Evolutionary conservation across 768 basidiomycete genomes (phyloP), one percentile per base, ranked within the genome.

Genomic region (Boletus rubescentipes): DNA sequence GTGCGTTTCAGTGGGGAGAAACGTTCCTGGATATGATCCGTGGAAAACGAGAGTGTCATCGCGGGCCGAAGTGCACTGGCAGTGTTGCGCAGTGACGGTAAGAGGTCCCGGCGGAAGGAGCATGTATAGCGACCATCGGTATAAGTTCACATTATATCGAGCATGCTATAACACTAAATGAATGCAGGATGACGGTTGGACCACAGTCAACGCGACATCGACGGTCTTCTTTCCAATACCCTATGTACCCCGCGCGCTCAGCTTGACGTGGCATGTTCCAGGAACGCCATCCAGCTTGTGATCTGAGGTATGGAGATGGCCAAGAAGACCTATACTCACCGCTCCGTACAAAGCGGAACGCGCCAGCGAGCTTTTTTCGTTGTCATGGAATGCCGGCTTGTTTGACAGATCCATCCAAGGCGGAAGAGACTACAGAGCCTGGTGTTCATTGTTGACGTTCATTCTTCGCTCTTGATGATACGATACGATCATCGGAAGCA

Each of bases 21-120:
- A 36, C 16, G 48, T 49, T 36, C 54, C 58, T 55, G 43, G 32
- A 8, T 32, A 47, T 58, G 61, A 58, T 64, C 65, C 64, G 59
- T 67, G 41, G 9, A 15, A n/a, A 29, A 46, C 52, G 38, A 41
- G 34, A 26, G 36, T 29, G 32, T 51, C 42, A 49, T 44, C 35
- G 43, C 21, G 29, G 20, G 29, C 21, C 35, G 20, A 36, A 8
- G 35, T n/a, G 29, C 30, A 37, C 37, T 32, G 38, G 29, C 30
- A 37, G 32, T 32, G 38, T 32, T 36, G 34, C 36, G 30, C 38
- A 21, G 54, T 34, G 20, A 34, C 39, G n/a, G 31, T 36, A 40
- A 32, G 14, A 40, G 11, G 29, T 0, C n/a, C 52, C 43, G 31
- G 26, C 21, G 16, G 39, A 61, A 49, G 59, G 31, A 40, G 20